Evolutionary conservation across 495 filamentous ascomycete genomes (phyloP).

Genomic region (Acidiella bohemica): DNA sequence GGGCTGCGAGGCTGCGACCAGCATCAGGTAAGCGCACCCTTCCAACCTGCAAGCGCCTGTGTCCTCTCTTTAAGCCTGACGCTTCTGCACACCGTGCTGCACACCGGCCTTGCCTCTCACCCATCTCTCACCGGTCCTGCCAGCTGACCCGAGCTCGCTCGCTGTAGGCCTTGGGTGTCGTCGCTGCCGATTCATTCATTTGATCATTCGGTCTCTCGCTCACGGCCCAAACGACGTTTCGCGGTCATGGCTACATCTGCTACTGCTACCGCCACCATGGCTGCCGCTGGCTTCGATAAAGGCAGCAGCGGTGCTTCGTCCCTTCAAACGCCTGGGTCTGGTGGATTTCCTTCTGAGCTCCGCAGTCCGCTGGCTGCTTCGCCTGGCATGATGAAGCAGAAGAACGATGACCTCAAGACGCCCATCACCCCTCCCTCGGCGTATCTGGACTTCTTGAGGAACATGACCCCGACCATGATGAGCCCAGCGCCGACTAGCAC

Average conservation of each 20-base stretch:
- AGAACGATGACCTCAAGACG: constrained; percentile 47
- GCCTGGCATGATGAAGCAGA: constrained; percentile 38
- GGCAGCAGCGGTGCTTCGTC: constrained; percentile 42
- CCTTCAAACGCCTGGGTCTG: constrained; percentile 62
- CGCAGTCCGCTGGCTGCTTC: constrained; percentile 42
- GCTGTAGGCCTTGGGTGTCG: constrained; percentile 18
- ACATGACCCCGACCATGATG: constrained; percentile 52
- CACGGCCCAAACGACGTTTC: constrained; percentile 8
- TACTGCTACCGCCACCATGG: constrained; percentile 20
- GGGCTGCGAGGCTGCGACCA: constrained; percentile 1
- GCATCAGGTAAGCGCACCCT: constrained; percentile 12
- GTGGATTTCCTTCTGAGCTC: constrained; percentile 68
- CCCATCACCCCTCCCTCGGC: constrained; percentile 87
- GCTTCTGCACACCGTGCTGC: background rate
- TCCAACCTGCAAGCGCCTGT: background rate
- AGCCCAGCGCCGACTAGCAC: constrained; percentile 28
- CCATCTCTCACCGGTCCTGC: constrained; percentile 1
- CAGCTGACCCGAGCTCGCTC: constrained; percentile 17
- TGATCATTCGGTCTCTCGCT: constrained; percentile 15
- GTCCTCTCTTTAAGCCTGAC: constrained; percentile 8
- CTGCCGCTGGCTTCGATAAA: constrained; percentile 34
- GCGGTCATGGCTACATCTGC: constrained; percentile 13
- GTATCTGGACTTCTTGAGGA: constrained; percentile 84
- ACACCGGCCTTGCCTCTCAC: background rate
- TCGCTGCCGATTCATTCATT: constrained; percentile 17